Evolutionary conservation across 768 basidiomycete species (phyloP).

Genomic region (Sistotremastrum niveocremeum): DNA sequence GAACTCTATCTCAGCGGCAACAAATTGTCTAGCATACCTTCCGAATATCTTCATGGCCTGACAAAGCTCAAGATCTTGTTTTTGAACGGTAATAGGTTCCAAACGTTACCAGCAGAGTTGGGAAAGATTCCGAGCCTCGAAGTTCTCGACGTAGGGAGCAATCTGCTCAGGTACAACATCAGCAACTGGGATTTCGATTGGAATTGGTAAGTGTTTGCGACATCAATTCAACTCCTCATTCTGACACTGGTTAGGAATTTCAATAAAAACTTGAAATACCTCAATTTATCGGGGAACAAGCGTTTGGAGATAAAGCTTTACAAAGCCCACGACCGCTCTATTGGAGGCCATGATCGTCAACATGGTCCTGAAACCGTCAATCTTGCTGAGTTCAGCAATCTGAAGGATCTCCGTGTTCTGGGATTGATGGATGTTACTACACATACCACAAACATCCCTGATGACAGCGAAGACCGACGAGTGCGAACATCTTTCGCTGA

Average conservation of each 20-base stretch:
- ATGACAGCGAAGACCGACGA: slow-evolving; percentile 78
- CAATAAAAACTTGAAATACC: slow-evolving; percentile 83
- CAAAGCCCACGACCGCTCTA: slow-evolving; percentile 17
- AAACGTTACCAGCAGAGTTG: slow-evolving; percentile 84
- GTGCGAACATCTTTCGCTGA: slow-evolving; percentile 84
- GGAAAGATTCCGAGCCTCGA: slow-evolving; percentile 67
- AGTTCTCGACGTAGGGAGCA: slow-evolving; percentile 87
- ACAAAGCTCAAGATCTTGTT: slow-evolving; percentile 61
- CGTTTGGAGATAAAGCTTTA: slow-evolving; percentile 89
- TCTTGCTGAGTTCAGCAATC: slow-evolving; percentile 75
- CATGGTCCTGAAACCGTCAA: slow-evolving; percentile 5
- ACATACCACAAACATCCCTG: slow-evolving; percentile 60
- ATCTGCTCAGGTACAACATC: slow-evolving; percentile 90
- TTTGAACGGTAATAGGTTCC: slow-evolving; percentile 87
- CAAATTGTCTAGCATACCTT: slow-evolving; percentile 77
- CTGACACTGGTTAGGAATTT: slow-evolving; percentile 59
- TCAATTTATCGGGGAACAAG: slow-evolving; percentile 96
- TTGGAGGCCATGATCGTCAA: slow-evolving; percentile 18
- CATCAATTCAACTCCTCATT: background rate
- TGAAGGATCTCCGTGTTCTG: slow-evolving; percentile 74
- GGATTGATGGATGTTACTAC: slow-evolving; percentile 93
- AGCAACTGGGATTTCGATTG: slow-evolving; percentile 98
- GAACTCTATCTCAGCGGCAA: slow-evolving; percentile 95
- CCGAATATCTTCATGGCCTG: slow-evolving; percentile 72
- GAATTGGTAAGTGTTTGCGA: slow-evolving; percentile 66